Conservation (phyloP, 106 monocot genomes). For the Dendrobium huoshanense region DNA sequence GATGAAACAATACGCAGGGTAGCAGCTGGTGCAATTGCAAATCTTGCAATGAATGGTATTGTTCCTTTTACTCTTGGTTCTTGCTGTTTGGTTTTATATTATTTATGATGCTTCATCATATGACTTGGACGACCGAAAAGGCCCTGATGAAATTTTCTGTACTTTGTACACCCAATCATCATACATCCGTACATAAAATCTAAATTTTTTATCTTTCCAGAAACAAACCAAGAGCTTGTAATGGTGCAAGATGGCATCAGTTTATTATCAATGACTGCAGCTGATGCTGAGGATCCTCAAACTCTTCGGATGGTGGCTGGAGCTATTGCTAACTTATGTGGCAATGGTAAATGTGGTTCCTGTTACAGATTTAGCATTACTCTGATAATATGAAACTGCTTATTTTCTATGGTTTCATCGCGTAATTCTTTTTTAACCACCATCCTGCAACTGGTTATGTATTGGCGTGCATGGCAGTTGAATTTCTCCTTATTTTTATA, state of each 20-base stretch:
- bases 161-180: background rate
- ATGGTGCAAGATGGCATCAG: constrained; percentile 84
- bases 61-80: background rate
- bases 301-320: constrained; percentile 99
- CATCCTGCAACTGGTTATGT: background rate
- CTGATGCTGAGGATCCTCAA: constrained; percentile 93
- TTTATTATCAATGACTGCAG: constrained; percentile 71
- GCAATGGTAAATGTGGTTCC: constrained; percentile 60
- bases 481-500: background rate
- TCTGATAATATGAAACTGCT: background rate
- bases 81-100: background rate
- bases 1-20: constrained; percentile 95
- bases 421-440: background rate
- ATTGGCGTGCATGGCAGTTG: background rate
- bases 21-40: constrained; percentile 96
- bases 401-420: background rate
- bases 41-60: constrained; percentile 98
- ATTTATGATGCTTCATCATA: background rate
- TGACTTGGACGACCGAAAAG: background rate
- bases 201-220: constrained; percentile 24
- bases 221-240: constrained; percentile 92
- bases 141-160: background rate
- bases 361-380: background rate
- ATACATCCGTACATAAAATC: background rate
- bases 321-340: constrained; percentile 96